Conservation (phyloP, 345 rosid species). For the Barbarea vulgaris region DNA sequence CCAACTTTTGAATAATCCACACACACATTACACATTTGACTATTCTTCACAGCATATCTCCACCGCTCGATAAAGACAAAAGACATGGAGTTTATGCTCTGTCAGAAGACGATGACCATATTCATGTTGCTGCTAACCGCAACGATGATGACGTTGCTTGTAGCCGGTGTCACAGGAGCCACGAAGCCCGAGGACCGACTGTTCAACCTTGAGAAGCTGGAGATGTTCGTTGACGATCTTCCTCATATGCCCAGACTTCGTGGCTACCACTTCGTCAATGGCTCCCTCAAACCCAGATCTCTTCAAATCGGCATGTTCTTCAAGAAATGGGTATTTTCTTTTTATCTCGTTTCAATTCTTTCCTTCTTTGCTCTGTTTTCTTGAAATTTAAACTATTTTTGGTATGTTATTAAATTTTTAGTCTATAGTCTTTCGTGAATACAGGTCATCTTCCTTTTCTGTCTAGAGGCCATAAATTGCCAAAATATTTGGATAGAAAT, state of each 20-base stretch:
- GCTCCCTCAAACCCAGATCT: slow-evolving; percentile 48
- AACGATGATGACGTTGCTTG: slow-evolving; percentile 23
- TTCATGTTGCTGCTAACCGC: slow-evolving; percentile 19
- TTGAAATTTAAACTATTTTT: not conserved
- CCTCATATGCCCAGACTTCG: slow-evolving; percentile 65
- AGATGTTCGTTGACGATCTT: slow-evolving; percentile 81
- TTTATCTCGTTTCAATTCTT: not conserved
- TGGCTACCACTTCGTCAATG: slow-evolving; percentile 48
- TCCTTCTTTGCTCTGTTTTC: not conserved
- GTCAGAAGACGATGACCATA: slow-evolving; percentile 4
- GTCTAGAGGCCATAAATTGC: slow-evolving; percentile 16
- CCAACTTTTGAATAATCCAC: slow-evolving; percentile 20
- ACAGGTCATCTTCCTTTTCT: slow-evolving; percentile 29
- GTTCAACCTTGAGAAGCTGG: slow-evolving; percentile 42
- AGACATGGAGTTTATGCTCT: slow-evolving; percentile 18
- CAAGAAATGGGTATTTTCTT: slow-evolving; percentile 62
- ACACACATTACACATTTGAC: slow-evolving; percentile 11
- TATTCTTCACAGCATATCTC: slow-evolving; percentile 13
- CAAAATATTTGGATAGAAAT: slow-evolving; percentile 19
- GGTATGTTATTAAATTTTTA: not conserved
- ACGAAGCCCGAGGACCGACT: slow-evolving; percentile 39
- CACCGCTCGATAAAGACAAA: not conserved
- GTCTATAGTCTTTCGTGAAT: not conserved
- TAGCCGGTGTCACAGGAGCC: slow-evolving; percentile 39
- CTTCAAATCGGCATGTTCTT: slow-evolving; percentile 79